Evolutionary conservation across 345 rosid genomes (phyloP).

Genomic region (Carallia pectinifolia): DNA sequence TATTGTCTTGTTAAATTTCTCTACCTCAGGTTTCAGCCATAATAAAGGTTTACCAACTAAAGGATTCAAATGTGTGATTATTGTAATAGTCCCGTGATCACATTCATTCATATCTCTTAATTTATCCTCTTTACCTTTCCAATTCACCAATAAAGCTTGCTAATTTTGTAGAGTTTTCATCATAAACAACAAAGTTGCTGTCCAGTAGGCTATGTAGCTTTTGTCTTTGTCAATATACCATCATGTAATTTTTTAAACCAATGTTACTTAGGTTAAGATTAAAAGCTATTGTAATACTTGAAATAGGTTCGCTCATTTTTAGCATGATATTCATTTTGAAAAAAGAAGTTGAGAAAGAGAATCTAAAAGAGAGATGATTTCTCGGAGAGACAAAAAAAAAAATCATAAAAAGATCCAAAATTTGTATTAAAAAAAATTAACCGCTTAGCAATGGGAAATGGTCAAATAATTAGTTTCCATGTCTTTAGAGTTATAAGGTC

Average conservation of each 20-base stretch:
- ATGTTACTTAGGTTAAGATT: neutral
- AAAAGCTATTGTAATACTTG: neutral
- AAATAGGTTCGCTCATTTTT: too few species aligned
- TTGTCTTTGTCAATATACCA: neutral
- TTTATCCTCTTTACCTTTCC: conserved; percentile 26
- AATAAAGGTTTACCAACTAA: conserved; percentile 12
- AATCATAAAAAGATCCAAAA: too few species aligned
- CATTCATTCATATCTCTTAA: conserved; percentile 21
- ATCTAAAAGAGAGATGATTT: too few species aligned
- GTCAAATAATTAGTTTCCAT: too few species aligned
- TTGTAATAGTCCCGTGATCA: conserved; percentile 20
- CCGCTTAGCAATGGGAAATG: too few species aligned
- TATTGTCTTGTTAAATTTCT: conserved; percentile 21
- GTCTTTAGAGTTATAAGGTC: too few species aligned
- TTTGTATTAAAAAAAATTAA: too few species aligned
- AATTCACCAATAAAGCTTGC: conserved; percentile 16
- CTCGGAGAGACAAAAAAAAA: too few species aligned
- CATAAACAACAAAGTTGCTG: conserved; percentile 20
- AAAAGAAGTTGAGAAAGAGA: too few species aligned
- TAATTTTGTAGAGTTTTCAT: conserved; percentile 13
- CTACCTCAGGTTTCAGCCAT: conserved; percentile 14
- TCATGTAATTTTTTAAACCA: neutral
- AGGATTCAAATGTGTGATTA: conserved; percentile 35
- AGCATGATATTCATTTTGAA: too few species aligned
- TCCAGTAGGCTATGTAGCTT: conserved; percentile 10